A percentile compares a stretch with the other conserved stretches of the same genome.
Evolutionary conservation across 225 moss, liverwort and hornwort species (phyloP).

Genomic region (Bryum argenteum): DNA sequence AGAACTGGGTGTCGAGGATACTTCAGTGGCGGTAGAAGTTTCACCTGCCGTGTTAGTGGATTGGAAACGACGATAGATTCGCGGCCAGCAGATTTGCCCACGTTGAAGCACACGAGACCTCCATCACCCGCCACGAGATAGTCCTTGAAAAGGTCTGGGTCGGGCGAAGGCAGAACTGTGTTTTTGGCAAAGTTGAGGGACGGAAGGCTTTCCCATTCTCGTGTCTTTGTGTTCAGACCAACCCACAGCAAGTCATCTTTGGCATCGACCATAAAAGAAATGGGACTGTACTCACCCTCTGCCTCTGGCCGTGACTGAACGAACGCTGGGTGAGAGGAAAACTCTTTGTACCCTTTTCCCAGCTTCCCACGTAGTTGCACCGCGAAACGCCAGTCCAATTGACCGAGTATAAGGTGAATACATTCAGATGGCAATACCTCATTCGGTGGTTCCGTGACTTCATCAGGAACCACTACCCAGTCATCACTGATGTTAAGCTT

Average conservation of each 20-base stretch:
- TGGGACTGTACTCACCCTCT: conserved; percentile 43
- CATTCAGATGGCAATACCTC: conserved; percentile 7
- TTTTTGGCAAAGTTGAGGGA: conserved; percentile 25
- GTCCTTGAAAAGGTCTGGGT: conserved; percentile 43
- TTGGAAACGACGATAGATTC: conserved; percentile 42
- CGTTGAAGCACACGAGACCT: conserved; percentile 40
- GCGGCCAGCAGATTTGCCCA: conserved; percentile 16
- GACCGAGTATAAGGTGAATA: background rate
- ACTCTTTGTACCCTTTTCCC: background rate
- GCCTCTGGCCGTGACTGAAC: background rate
- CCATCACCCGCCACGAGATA: conserved; percentile 38
- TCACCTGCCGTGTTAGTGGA: conserved; percentile 31
- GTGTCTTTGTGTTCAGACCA: background rate
- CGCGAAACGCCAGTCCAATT: background rate
- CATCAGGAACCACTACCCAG: too few species aligned
- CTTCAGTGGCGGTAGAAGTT: conserved; percentile 27
- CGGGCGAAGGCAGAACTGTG: conserved; percentile 28
- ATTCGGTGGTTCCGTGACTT: background rate
- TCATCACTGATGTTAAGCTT: too few species aligned
- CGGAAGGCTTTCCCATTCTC: conserved; percentile 25
- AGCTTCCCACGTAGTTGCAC: background rate
- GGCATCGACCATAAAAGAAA: conserved; percentile 14
- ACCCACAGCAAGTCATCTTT: conserved; percentile 27
- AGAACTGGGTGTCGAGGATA: conserved; percentile 41
- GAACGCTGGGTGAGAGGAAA: conserved; percentile 6